Percentiles rank a stretch among this genome's conserved stretches.
These are phyloP conservation scores for Lepidium africanum DNA, from an alignment of 345 rosid genomes.

Conservation along the genomic window DNA sequence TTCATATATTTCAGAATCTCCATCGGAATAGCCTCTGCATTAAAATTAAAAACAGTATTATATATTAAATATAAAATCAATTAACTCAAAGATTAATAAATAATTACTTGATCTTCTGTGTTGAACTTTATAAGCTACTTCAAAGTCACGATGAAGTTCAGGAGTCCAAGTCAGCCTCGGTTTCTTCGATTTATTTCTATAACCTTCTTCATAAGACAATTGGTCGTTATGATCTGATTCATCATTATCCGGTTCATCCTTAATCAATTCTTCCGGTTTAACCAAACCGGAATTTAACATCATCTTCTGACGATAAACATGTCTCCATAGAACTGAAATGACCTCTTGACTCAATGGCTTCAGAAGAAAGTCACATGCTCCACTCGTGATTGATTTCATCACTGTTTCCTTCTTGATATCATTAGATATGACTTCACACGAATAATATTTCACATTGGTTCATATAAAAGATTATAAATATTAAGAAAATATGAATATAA, in stretches of 20 bases:
- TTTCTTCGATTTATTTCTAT: conserved; percentile 16
- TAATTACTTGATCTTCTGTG: neutral
- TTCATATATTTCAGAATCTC: conserved; percentile 15
- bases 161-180: conserved; percentile 16
- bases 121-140: neutral
- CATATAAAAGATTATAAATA: neutral
- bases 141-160: conserved; percentile 14
- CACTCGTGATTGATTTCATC: neutral
- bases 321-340: conserved; percentile 11
- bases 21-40: conserved; percentile 13
- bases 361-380: conserved; percentile 22
- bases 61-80: neutral
- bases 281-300: neutral
- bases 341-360: conserved; percentile 17
- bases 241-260: neutral
- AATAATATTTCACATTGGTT: neutral
- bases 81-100: neutral
- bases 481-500: neutral
- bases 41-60: neutral
- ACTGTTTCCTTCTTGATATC: neutral
- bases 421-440: conserved; percentile 14
- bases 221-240: neutral
- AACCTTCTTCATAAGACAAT: neutral
- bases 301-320: conserved; percentile 7
- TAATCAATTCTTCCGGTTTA: neutral